Evolutionary conservation across 2,329 filamentous ascomycete species (phyloP).

Genomic region (Trichoderma breve): DNA sequence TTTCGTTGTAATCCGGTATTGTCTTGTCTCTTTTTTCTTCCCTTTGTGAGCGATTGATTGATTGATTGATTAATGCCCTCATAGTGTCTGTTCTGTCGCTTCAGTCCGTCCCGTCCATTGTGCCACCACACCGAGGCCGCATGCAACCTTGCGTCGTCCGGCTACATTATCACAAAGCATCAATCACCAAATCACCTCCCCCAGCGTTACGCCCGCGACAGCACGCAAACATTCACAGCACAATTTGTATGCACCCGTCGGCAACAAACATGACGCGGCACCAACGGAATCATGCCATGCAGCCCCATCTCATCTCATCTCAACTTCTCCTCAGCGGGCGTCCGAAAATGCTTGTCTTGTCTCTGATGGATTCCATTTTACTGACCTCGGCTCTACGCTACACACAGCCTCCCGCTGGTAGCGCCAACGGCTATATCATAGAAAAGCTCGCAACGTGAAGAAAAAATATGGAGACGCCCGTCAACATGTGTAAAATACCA

Average conservation of each 20-base stretch:
- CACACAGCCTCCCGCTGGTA: not conserved
- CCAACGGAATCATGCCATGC: not conserved
- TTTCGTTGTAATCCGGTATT: not conserved
- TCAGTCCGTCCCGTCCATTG: not conserved
- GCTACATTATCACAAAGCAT: not conserved
- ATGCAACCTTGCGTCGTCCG: not conserved
- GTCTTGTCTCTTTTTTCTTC: not conserved
- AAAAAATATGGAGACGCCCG: not conserved
- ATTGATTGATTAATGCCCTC: not conserved
- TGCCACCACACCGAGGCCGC: not conserved
- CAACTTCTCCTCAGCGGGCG: not conserved
- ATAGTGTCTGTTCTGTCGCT: not conserved
- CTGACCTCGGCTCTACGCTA: conserved; percentile 11
- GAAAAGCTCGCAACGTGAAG: not conserved
- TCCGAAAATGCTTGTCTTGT: not conserved
- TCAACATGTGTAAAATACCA: not conserved
- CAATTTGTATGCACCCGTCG: not conserved
- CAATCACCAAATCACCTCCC: not conserved
- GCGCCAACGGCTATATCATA: conserved; percentile 9
- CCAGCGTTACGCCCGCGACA: not conserved
- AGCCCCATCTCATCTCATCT: not conserved
- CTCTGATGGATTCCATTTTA: not conserved
- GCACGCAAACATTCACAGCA: not conserved
- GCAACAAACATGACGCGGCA: not conserved
- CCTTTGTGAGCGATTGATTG: not conserved